Percentiles rank a stretch among this genome's conserved stretches.
Evolutionary conservation across 805 yeast genomes (phyloP).

Genomic region (Spathaspora arborariae): DNA sequence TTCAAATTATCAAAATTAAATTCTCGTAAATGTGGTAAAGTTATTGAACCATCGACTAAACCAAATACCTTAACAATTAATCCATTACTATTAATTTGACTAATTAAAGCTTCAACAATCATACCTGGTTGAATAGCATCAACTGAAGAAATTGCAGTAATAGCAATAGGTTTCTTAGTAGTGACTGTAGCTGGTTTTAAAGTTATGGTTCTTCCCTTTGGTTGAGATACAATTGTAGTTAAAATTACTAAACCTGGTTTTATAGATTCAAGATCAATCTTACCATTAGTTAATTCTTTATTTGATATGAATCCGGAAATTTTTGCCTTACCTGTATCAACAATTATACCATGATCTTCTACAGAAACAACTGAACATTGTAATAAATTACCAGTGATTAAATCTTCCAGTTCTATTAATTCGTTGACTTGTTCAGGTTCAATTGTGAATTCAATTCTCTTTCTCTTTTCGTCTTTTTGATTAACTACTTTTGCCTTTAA

Average conservation of each 20-base stretch:
- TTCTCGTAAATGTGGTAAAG: slow-evolving; percentile 58
- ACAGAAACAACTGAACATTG: slow-evolving; percentile 76
- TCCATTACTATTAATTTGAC: slow-evolving; percentile 59
- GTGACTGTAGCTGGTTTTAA: slow-evolving; percentile 44
- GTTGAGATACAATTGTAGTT: slow-evolving; percentile 46
- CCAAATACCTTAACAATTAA: slow-evolving; percentile 72
- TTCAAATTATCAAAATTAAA: slow-evolving; percentile 46
- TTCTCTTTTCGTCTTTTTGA: slow-evolving; percentile 44
- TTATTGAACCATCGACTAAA: slow-evolving; percentile 66
- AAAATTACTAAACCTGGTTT: slow-evolving; percentile 68
- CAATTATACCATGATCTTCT: slow-evolving; percentile 89
- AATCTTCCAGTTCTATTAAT: slow-evolving; percentile 59
- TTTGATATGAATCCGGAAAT: slow-evolving; percentile 71
- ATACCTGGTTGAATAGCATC: slow-evolving; percentile 87
- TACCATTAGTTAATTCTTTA: slow-evolving; percentile 51
- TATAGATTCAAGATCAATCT: slow-evolving; percentile 31
- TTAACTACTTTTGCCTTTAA: slow-evolving; percentile 74
- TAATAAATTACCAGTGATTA: slow-evolving; percentile 55
- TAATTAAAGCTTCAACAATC: slow-evolving; percentile 67
- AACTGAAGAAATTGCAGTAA: slow-evolving; percentile 60
- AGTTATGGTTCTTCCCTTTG: slow-evolving; percentile 53
- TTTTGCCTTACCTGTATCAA: slow-evolving; percentile 61
- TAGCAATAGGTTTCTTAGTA: slow-evolving; percentile 37
- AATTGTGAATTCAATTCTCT: slow-evolving; percentile 64
- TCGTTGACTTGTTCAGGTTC: slow-evolving; percentile 74